Evolutionary conservation across 768 basidiomycete genomes (phyloP).

Genomic region (Holtermannia corniformis): DNA sequence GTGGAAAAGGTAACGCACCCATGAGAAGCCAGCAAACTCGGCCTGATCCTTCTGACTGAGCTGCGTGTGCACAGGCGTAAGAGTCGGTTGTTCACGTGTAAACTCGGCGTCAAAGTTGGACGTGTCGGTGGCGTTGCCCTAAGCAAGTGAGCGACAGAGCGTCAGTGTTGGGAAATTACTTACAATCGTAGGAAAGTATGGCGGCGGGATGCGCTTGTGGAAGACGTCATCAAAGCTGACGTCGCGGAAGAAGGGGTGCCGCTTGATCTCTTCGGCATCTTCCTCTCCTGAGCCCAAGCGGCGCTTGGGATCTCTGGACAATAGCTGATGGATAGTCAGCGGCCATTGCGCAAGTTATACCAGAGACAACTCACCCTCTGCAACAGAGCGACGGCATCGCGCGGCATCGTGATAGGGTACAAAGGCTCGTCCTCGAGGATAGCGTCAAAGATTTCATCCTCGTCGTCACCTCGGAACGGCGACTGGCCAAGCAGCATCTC

Average conservation of each 20-base stretch:
- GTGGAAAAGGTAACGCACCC: slow-evolving; percentile 44
- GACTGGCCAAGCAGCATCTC: slow-evolving; percentile 99
- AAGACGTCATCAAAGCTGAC: slow-evolving; percentile 95
- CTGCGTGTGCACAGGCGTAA: slow-evolving; percentile 95
- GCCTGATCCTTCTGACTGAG: slow-evolving; percentile 79
- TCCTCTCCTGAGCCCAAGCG: slow-evolving; percentile 83
- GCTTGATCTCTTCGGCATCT: slow-evolving; percentile 95
- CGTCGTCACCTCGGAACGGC: slow-evolving; percentile 97
- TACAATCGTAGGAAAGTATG: slow-evolving; percentile 90
- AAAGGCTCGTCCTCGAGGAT: slow-evolving; percentile 96
- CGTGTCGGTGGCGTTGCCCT: slow-evolving; percentile 12
- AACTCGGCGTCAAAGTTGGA: slow-evolving; percentile 88
- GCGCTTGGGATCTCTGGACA: slow-evolving; percentile 82
- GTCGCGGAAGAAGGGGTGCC: slow-evolving; percentile 97
- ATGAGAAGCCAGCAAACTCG: slow-evolving; percentile 95
- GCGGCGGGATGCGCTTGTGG: slow-evolving; percentile 91
- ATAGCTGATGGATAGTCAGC: slow-evolving; percentile 53
- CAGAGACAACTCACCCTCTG: slow-evolving; percentile 62
- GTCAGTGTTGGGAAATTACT: slow-evolving; percentile 6
- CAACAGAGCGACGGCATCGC: slow-evolving; percentile 88
- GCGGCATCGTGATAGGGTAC: slow-evolving; percentile 98
- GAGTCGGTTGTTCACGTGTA: slow-evolving; percentile 87
- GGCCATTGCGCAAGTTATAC: not conserved
- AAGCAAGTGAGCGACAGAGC: not conserved
- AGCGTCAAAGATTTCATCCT: slow-evolving; percentile 99